Base-by-base conservation (phyloP, 495 filamentous ascomycete species). In the Aspergillus ellipticus region DNA sequence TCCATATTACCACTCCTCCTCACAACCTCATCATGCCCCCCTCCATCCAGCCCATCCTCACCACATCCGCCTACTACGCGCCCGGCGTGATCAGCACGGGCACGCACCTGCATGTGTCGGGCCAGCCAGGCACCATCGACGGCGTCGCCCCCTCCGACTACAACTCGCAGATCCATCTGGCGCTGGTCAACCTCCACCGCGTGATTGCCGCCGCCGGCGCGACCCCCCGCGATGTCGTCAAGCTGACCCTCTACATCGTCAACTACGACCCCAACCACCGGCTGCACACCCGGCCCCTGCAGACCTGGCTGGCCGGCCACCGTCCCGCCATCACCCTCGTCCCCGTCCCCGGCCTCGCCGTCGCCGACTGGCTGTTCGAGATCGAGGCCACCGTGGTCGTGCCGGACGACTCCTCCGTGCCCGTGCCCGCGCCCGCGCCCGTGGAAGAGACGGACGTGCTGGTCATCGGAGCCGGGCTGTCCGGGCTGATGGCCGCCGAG, bases 351-450 rank as follows among this genome's bases (percentile, higher is more conserved):
- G 39, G 54, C 17, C 55, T 74, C 6, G 70, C 65, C 3, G 49
- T 51, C 4, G 70, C 68, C 1, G 64, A 50, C 15, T 64, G 59
- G 51, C 54, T 64, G 4, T 68, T 72, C 35, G 68, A 74, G 59
- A 63, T 74, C 21, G 71, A 73, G 22, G 70, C 67, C 3, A 53
- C 66, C 1, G 59, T 65, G 24, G 29, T 31, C 8, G 31, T 49
- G 19, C 45, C 45, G 3, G 45, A 49, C 4, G 15, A 20, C 11
- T 3, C 16, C 0, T 8, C 28, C 5, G 15, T 20, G 4, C 21
- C 45, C 10, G 9, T 29, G 13, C 57, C 67, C 90, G 16, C 90
- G 87, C 33, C 79, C 73, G 59, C 93, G 90, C 29, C 85, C 87
- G 6, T 88, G 63, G 71, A 92, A 79, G 46, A 92, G 75, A 35